These are phyloP conservation scores for Hericium rajendrae DNA, from an alignment of 768 basidiomycete species.

Conservation along the genomic window DNA sequence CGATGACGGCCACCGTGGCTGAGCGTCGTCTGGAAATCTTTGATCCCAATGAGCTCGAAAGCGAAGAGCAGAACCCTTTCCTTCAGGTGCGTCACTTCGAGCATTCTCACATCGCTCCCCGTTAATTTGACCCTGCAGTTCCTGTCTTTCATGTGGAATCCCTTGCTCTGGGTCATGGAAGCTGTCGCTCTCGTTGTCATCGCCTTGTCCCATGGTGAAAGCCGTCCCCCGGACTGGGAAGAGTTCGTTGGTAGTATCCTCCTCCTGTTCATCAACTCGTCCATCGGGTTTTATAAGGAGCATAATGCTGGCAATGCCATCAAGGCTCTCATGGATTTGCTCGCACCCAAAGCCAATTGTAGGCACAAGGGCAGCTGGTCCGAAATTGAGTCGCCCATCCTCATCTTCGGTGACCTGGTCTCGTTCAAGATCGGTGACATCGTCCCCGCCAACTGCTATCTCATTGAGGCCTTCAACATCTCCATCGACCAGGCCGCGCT, in stretches of 20 bases:
- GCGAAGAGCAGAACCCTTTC: conserved; percentile 83
- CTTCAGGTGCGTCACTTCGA: conserved; percentile 16
- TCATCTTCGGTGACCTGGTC: conserved; percentile 94
- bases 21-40: conserved; percentile 81
- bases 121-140: conserved; percentile 37
- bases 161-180: conserved; percentile 99
- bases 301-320: conserved; percentile 96
- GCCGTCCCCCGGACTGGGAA: conserved; percentile 85
- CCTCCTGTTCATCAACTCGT: conserved; percentile 87
- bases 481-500: conserved; percentile 98
- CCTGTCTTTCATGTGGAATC: conserved; percentile 99
- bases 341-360: conserved; percentile 94
- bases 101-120: background rate
- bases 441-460: conserved; percentile 95
- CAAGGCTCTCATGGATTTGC: conserved; percentile 98
- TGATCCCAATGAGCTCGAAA: conserved; percentile 91
- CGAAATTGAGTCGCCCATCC: conserved; percentile 82
- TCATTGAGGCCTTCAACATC: conserved; percentile 93
- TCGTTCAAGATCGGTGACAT: conserved; percentile 99
- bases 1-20: conserved; percentile 69
- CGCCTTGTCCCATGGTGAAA: conserved; percentile 87
- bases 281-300: conserved; percentile 98
- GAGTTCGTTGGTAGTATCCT: conserved; percentile 96
- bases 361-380: conserved; percentile 78
- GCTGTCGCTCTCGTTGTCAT: conserved; percentile 91